Conservation (phyloP, 1,284 basidiomycete species). For the Pterulicium gracile region DNA sequence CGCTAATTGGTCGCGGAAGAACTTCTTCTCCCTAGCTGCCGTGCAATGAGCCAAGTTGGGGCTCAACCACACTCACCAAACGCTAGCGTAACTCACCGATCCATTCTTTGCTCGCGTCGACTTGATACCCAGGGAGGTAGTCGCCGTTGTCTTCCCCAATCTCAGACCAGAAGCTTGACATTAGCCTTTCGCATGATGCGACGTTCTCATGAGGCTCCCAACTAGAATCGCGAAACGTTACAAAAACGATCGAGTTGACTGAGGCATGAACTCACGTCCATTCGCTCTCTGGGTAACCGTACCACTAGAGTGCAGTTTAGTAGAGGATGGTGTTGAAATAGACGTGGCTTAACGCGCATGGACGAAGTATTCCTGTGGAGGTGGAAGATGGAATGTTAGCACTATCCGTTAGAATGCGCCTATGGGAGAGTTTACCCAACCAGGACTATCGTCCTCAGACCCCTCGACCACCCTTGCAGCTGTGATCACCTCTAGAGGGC, state of each 20-base stretch:
- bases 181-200: neutral
- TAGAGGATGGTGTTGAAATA: constrained; percentile 1
- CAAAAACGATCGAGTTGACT: neutral
- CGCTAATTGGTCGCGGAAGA: neutral
- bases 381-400: too few species aligned
- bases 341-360: constrained; percentile 18
- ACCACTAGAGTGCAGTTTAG: neutral
- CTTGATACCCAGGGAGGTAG: neutral
- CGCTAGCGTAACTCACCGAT: neutral
- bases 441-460: too few species aligned
- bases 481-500: too few species aligned
- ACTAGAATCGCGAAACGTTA: neutral
- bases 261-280: neutral
- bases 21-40: neutral
- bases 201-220: neutral
- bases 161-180: neutral
- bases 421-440: too few species aligned
- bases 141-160: neutral
- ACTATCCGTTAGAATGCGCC: too few species aligned
- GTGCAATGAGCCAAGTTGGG: neutral
- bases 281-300: neutral
- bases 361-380: neutral
- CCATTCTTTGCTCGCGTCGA: neutral
- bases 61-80: neutral
- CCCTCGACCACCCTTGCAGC: too few species aligned